Evolutionary conservation across 2,329 filamentous ascomycete species (phyloP).

Genomic region (Diaporthe caulivora): DNA sequence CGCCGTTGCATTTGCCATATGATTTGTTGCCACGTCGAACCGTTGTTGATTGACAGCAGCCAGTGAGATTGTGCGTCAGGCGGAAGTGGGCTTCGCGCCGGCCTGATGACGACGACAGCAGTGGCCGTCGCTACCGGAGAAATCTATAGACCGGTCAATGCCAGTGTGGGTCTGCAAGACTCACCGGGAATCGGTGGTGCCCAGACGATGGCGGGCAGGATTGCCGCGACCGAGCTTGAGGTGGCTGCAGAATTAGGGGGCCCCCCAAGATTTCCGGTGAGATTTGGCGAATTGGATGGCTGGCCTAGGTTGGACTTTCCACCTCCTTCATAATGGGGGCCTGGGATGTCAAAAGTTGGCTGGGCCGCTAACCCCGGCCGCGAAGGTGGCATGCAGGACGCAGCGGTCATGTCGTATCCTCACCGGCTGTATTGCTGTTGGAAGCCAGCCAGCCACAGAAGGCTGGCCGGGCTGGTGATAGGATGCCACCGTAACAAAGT

Average conservation of each 20-base stretch:
- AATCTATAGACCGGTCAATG: not conserved
- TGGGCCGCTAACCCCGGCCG: constrained; percentile 15
- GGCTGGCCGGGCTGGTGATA: not conserved
- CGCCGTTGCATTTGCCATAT: constrained; percentile 22
- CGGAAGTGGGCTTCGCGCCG: not conserved
- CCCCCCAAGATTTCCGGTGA: constrained; percentile 13
- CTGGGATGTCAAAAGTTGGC: constrained; percentile 12
- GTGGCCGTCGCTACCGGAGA: constrained; percentile 1
- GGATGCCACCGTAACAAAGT: constrained; percentile 3
- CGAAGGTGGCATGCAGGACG: constrained; percentile 25
- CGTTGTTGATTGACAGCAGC: constrained; percentile 11
- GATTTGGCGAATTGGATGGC: constrained; percentile 11
- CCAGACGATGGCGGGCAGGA: constrained; percentile 4
- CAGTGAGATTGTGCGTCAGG: constrained; percentile 7
- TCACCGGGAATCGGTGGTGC: constrained; percentile 15
- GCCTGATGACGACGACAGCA: constrained; percentile 17
- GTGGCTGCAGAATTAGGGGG: constrained; percentile 10
- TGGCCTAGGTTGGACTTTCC: not conserved
- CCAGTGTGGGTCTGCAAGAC: not conserved
- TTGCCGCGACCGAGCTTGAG: constrained; percentile 2
- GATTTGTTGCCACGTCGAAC: not conserved
- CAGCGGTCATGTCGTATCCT: constrained; percentile 21
- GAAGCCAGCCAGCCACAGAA: constrained; percentile 27
- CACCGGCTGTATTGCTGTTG: constrained; percentile 18
- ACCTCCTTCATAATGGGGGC: not conserved